phyloP scores from a whole-genome alignment of 2,329 filamentous ascomycete genomes.

The Rosellinia necatrix region DNA sequence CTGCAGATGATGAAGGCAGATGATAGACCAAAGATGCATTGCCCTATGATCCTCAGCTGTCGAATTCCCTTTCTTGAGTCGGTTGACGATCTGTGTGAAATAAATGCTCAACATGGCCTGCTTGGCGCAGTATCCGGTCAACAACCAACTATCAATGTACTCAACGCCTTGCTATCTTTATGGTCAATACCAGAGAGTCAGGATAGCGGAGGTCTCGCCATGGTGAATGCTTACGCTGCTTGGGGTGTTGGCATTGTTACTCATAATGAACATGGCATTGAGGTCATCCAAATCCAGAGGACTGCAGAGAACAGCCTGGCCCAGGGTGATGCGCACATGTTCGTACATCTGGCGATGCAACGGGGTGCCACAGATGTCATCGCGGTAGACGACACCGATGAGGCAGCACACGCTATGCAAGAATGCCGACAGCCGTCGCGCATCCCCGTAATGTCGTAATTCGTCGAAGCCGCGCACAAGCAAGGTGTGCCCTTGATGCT shows the following conservation, averaged over 20 bases:
- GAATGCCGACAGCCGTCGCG: slow-evolving; percentile 45
- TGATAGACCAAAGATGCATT: slow-evolving; percentile 44
- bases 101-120: slow-evolving; percentile 50
- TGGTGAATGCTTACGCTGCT: slow-evolving; percentile 32
- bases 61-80: slow-evolving; percentile 41
- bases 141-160: slow-evolving; percentile 50
- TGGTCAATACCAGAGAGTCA: background rate
- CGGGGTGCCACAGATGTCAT: slow-evolving; percentile 38
- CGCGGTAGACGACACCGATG: slow-evolving; percentile 44
- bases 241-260: slow-evolving; percentile 41
- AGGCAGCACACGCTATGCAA: slow-evolving; percentile 48
- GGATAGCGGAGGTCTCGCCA: background rate
- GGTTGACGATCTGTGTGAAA: slow-evolving; percentile 47
- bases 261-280: slow-evolving; percentile 47
- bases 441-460: slow-evolving; percentile 40
- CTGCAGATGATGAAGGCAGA: slow-evolving; percentile 45
- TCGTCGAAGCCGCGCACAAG: slow-evolving; percentile 36
- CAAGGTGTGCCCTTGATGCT: slow-evolving; percentile 38
- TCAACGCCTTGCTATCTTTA: slow-evolving; percentile 40
- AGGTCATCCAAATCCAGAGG: slow-evolving; percentile 48
- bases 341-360: slow-evolving; percentile 46
- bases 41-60: slow-evolving; percentile 43
- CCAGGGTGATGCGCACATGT: slow-evolving; percentile 45
- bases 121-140: slow-evolving; percentile 48
- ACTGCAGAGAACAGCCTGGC: slow-evolving; percentile 46